Base-by-base conservation (phyloP, 129 eudicot species). In the Lactuca sativa region DNA sequence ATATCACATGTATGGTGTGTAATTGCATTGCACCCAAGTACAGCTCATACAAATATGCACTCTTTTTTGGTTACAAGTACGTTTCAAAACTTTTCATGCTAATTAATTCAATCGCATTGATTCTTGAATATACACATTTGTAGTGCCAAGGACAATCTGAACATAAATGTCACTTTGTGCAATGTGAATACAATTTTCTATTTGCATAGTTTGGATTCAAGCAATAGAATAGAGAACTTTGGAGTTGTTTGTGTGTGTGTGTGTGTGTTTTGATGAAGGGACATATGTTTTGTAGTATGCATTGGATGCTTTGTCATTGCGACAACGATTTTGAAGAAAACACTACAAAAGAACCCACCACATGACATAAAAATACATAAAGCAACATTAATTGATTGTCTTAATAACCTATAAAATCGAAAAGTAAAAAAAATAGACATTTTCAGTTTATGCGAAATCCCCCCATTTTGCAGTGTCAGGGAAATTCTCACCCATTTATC, bases 1-100 rank as follows among this genome's bases (percentile, higher is more conserved):
- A 9, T 56, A 52, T 62, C 73, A 65, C 60, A 56, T 65, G 66
- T 58, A 41, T 74, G 44, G 67, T 58, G 67, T 74, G 55, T 56
- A 33, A 44, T 47, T 74, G 59, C 51, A 58, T 47, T 74, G 52
- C 51, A 58, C 68, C 62, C 13, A 66, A 18, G 16, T 74, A 74
- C 67, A 74, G 67, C 73, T 75, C 62, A 74, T 43, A 37, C 21
- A 7, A 6, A 31, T 43, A 30, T 57, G 65, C 57, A 47, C 9
- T 40, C 51, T 55, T 75, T 54, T 66, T 66, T 66, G 68, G 67
- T 75, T 61, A 74, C 53, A 57, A 44, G 14, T 32, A 67, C 11
- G 18, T 66, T 44, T 65, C 14, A 47, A 55, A 15, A 55, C 25
- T 25, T 52, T 25, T 40, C 64, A 40, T 72, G 7, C 25, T 73